A percentile compares a stretch with the other conserved stretches of the same genome.
Evolutionary conservation across 1,284 basidiomycete species (phyloP).

Genomic region (Marasmius tenuissimus): DNA sequence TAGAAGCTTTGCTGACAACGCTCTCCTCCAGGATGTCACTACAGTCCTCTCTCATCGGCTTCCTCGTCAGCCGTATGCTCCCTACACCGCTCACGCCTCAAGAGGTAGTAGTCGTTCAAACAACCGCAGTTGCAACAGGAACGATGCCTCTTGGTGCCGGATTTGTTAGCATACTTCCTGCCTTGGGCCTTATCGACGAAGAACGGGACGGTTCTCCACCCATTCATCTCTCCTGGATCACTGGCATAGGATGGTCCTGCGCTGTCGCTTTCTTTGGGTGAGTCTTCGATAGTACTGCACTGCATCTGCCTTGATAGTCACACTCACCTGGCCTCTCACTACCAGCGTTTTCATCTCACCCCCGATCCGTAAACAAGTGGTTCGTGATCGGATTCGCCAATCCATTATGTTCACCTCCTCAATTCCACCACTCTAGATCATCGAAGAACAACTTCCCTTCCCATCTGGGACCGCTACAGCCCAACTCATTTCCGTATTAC

Average conservation of each 20-base stretch:
- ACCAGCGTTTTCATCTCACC: slow-evolving; percentile 89
- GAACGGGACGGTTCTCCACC: slow-evolving; percentile 78
- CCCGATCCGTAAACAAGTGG: slow-evolving; percentile 91
- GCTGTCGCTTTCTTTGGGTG: slow-evolving; percentile 92
- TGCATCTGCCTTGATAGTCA: background rate
- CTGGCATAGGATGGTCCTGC: slow-evolving; percentile 80
- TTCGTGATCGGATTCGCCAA: slow-evolving; percentile 35
- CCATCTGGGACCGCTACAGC: slow-evolving; percentile 96
- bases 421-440: slow-evolving; percentile 54
- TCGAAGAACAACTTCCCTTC: slow-evolving; percentile 91
- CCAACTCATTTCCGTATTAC: slow-evolving; percentile 94
- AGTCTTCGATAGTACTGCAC: slow-evolving; percentile 15
- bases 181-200: slow-evolving; percentile 76
- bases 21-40: slow-evolving; percentile 81
- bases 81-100: slow-evolving; percentile 78
- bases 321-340: background rate
- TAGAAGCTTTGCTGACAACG: background rate
- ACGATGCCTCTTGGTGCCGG: slow-evolving; percentile 94
- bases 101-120: slow-evolving; percentile 93
- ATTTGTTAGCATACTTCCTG: slow-evolving; percentile 93
- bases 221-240: slow-evolving; percentile 70
- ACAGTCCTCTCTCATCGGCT: slow-evolving; percentile 90
- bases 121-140: slow-evolving; percentile 91
- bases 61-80: slow-evolving; percentile 77
- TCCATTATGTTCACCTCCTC: slow-evolving; percentile 2